Base-by-base conservation (phyloP, 768 basidiomycete genomes). In the Nidularia pulvinata region DNA sequence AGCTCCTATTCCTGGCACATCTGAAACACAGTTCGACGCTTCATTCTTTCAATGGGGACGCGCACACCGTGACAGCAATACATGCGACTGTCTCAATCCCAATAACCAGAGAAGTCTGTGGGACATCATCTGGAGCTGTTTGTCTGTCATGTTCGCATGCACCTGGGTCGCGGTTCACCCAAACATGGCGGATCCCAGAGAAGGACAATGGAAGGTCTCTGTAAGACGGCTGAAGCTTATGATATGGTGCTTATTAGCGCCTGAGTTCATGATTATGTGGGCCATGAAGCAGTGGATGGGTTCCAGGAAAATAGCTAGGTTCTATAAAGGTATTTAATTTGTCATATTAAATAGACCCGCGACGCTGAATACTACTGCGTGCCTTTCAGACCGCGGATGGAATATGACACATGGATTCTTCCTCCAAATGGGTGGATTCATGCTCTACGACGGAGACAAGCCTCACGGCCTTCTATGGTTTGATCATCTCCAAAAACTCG, bases 341-440 rank as follows among this genome's bases (percentile, higher is more conserved):
- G 13, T 4, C 16, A 16, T 42, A 42, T 11, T 11, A 16, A 42
- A 11, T 11, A 11, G 16, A 42, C 13, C 13, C 3, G 11, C 16
- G 39, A 42, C 4, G 16, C 11, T 42, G 16, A 16, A 42, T 11
- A 42, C 39, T 11, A 11, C 4, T 11, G 16, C 39, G 39, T 42
- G 16, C 16, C 39, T 42, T 25, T 25, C 25, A 42, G 39, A 16
- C 16, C 39, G 39, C 16, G 39, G 16, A 13, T 52, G 51, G 51
- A 52, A 46, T 7, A 6, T 46, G 19, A 52, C 22, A 37, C 51
- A 52, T 35, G 51, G n/a, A 7, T 33, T 16, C 46, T 52, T 52
- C 51, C 42, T 52, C 33, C 51, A 52, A 45, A 52, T 52, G 51
- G 51, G 51, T 6, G 51, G 51, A 22, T 52, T 52, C 16, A 11